phyloP scores from a whole-genome alignment of 495 filamentous ascomycete genomes.

The Hypoxylon crocopeplum region DNA sequence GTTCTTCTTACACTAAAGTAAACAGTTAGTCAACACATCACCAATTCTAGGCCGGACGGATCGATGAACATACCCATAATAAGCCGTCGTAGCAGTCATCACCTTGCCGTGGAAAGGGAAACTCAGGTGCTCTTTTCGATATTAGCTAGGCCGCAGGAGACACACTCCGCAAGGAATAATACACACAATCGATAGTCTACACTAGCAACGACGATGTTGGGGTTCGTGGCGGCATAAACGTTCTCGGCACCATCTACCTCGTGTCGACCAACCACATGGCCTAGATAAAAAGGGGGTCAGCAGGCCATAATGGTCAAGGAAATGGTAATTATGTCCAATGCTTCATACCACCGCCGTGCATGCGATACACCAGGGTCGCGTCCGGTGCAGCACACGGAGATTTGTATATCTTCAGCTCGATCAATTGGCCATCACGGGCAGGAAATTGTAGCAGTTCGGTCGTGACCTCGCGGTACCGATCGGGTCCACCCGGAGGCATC shows the following conservation, averaged over 20 bases:
- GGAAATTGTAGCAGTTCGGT: conserved; percentile 31
- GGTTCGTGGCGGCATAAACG: conserved; percentile 33
- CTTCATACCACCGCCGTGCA: conserved; percentile 38
- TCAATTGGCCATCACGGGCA: conserved; percentile 29
- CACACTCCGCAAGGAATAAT: background rate
- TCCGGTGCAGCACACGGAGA: conserved; percentile 20
- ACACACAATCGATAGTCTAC: conserved; percentile 37
- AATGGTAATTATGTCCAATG: background rate
- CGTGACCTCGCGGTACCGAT: conserved; percentile 29
- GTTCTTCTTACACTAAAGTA: conserved; percentile 31
- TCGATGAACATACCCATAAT: conserved; percentile 32
- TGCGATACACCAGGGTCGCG: conserved; percentile 32
- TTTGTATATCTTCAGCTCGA: conserved; percentile 39
- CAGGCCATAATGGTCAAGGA: background rate
- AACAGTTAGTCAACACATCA: conserved; percentile 1
- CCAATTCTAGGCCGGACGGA: background rate
- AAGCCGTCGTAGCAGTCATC: conserved; percentile 37
- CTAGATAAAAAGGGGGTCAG: conserved; percentile 26
- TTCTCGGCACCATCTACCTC: conserved; percentile 38
- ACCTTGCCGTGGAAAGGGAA: conserved; percentile 26
- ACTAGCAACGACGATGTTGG: conserved; percentile 35
- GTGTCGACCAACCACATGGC: conserved; percentile 30
- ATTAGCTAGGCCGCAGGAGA: conserved; percentile 1
- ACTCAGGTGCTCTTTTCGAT: conserved; percentile 33
- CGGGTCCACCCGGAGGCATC: conserved; percentile 30